Percentiles rank a stretch among this genome's conserved stretches.
Conservation (phyloP, 352 stramenopile genomes). For the Phytophthora multivora region DNA sequence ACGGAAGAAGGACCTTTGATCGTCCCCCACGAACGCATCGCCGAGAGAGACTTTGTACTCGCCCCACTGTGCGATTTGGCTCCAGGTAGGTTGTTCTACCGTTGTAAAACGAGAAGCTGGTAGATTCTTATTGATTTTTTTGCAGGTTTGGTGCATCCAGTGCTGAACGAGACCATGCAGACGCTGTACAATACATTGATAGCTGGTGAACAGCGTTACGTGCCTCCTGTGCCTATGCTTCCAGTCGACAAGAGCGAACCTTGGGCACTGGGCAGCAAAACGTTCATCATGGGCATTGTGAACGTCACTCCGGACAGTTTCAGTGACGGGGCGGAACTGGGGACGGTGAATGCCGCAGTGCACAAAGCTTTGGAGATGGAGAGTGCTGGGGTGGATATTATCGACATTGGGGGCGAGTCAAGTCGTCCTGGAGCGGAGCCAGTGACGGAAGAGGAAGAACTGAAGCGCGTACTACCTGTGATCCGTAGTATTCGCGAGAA, state of each 20-base stretch:
- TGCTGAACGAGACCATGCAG: slow-evolving; percentile 71
- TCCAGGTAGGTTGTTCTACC: slow-evolving; percentile 30
- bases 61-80: slow-evolving; percentile 94
- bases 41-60: slow-evolving; percentile 97
- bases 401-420: slow-evolving; percentile 99
- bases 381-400: slow-evolving; percentile 90
- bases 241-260: slow-evolving; percentile 47
- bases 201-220: slow-evolving; percentile 28
- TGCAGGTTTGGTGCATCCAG: slow-evolving; percentile 77
- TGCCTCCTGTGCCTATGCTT: slow-evolving; percentile 56
- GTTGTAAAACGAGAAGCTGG: background rate
- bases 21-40: slow-evolving; percentile 94
- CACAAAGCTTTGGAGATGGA: slow-evolving; percentile 90
- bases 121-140: background rate
- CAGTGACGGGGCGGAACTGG: slow-evolving; percentile 70
- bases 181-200: slow-evolving; percentile 65
- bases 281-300: slow-evolving; percentile 97
- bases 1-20: slow-evolving; percentile 79
- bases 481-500: slow-evolving; percentile 89
- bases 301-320: slow-evolving; percentile 99
- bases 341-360: slow-evolving; percentile 66
- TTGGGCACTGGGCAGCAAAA: slow-evolving; percentile 65
- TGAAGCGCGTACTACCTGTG: slow-evolving; percentile 92
- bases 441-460: slow-evolving; percentile 91
- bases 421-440: slow-evolving; percentile 95